Percentiles rank a stretch among this genome's conserved stretches.
These are phyloP conservation scores for Scenedesmus sp. DNA, from an alignment of 163 green algal species.

Conservation along the genomic window DNA sequence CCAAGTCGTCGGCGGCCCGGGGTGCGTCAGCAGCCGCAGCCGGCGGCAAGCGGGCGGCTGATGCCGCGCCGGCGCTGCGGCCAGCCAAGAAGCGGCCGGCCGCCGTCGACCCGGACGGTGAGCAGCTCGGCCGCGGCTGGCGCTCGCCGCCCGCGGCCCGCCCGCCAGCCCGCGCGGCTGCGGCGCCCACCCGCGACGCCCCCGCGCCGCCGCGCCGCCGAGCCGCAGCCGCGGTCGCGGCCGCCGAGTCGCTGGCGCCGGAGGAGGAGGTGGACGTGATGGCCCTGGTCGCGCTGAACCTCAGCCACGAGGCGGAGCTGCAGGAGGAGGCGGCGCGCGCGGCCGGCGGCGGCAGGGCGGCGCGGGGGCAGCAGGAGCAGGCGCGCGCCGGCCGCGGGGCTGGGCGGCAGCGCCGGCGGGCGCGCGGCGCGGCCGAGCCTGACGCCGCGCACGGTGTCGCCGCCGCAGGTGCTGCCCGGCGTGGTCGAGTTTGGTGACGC, in stretches of 20 bases:
- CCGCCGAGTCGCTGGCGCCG: conserved; percentile 15
- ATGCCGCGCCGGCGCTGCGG: conserved; percentile 5
- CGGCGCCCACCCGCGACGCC: too few relatives aligned
- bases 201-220: too few relatives aligned
- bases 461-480: background rate
- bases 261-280: conserved; percentile 23
- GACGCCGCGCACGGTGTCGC: background rate
- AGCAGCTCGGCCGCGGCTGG: conserved; percentile 4
- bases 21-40: background rate
- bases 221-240: conserved; percentile 7
- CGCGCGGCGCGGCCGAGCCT: too few relatives aligned
- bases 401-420: too few relatives aligned
- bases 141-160: too few relatives aligned
- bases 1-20: background rate
- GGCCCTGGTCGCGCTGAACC: conserved; percentile 34
- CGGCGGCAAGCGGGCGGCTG: background rate
- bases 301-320: conserved; percentile 20
- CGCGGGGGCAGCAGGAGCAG: conserved; percentile 4
- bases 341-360: background rate
- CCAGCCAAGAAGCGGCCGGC: conserved; percentile 23
- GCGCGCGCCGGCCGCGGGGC: too few relatives aligned
- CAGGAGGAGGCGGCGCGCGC: conserved; percentile 13
- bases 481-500: conserved; percentile 49
- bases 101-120: background rate
- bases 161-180: too few relatives aligned